Evolutionary conservation across 176 grass and related monocot genomes (phyloP).

Genomic region (Avena sativa): DNA sequence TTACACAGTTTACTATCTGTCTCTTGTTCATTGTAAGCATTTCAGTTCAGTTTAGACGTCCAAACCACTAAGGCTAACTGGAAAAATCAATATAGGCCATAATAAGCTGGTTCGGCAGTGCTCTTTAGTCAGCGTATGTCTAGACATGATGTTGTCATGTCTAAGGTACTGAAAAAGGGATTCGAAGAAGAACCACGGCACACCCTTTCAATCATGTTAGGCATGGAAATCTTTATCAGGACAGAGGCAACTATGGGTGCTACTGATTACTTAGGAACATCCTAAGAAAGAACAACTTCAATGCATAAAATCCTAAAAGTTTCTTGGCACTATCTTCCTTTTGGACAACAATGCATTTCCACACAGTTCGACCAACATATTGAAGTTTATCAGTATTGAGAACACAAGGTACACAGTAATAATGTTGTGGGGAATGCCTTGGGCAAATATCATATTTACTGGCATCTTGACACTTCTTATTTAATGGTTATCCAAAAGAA

Average conservation of each 20-base stretch:
- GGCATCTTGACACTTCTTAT: neutral
- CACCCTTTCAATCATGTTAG: neutral
- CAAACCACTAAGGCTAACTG: neutral
- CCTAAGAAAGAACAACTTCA: neutral
- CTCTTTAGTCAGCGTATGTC: neutral
- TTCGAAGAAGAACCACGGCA: constrained; percentile 9
- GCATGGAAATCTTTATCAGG: neutral
- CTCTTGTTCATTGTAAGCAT: neutral
- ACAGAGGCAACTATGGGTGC: neutral
- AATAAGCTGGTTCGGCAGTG: neutral
- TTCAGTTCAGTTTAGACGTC: neutral
- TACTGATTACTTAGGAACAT: neutral
- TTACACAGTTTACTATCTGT: neutral
- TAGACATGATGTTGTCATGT: neutral
- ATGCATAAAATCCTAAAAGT: neutral
- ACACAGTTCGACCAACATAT: neutral
- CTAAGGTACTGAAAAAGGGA: constrained; percentile 7
- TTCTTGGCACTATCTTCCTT: constrained; percentile 13
- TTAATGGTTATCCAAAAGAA: constrained; percentile 9
- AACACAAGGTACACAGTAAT: neutral
- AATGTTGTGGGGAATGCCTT: constrained; percentile 9
- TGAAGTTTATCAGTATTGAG: constrained; percentile 2
- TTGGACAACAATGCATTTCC: neutral
- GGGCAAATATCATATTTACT: neutral
- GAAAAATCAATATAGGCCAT: neutral